phyloP scores from a whole-genome alignment of 345 rosid species.

The Crucihimalaya himalaica region DNA sequence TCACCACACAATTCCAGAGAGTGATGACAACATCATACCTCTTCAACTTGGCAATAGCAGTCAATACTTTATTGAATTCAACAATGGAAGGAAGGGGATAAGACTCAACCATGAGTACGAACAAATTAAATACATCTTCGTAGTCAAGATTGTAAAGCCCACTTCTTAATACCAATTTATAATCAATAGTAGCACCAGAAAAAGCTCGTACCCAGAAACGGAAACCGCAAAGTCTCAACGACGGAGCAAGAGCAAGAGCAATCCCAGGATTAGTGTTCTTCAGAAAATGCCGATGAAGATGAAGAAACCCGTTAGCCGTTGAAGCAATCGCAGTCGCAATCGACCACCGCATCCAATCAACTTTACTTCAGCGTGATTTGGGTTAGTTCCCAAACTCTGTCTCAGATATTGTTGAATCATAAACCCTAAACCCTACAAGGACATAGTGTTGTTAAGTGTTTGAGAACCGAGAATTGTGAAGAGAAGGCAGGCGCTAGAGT shows the following conservation, averaged over 20 bases:
- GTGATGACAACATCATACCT: conserved; percentile 28
- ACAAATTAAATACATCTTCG: conserved; percentile 26
- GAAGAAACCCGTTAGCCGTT: conserved; percentile 33
- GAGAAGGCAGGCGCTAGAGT: conserved; percentile 15
- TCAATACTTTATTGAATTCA: conserved; percentile 36
- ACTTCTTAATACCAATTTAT: conserved; percentile 20
- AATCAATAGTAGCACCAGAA: not conserved
- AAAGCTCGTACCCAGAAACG: conserved; percentile 15
- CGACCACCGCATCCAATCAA: conserved; percentile 41
- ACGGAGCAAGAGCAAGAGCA: conserved; percentile 13
- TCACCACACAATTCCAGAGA: conserved; percentile 16
- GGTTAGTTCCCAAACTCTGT: conserved; percentile 20
- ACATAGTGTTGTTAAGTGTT: not conserved
- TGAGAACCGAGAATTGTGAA: conserved; percentile 1
- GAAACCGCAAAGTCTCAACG: conserved; percentile 11
- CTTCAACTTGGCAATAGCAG: conserved; percentile 30
- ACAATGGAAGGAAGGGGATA: conserved; percentile 35
- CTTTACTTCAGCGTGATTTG: conserved; percentile 29
- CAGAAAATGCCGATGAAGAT: conserved; percentile 24
- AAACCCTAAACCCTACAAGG: conserved; percentile 43
- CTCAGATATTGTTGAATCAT: conserved; percentile 3
- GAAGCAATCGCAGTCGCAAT: conserved; percentile 31
- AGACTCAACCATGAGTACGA: conserved; percentile 24
- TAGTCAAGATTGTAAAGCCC: conserved; percentile 5
- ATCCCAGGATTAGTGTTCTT: conserved; percentile 22